These are phyloP conservation scores for Chlorella sp. DNA, from an alignment of 139 green algal genomes.

Conservation along the genomic window DNA sequence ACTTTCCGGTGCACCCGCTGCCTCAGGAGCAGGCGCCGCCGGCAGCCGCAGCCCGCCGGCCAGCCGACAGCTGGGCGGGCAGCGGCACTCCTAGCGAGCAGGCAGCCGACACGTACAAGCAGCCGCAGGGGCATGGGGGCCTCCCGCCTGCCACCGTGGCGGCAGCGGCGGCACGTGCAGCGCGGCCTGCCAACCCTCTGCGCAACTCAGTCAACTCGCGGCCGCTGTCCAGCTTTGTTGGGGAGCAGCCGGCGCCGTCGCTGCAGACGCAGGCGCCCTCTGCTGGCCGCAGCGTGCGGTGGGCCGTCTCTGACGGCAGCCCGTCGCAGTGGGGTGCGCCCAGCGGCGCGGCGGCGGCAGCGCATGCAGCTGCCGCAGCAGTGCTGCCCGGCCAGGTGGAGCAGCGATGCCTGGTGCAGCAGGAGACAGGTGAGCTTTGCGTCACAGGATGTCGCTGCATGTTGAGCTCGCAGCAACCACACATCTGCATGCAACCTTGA, in stretches of 20 bases:
- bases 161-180: neutral
- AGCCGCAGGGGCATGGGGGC: neutral
- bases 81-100: neutral
- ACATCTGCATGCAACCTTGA: no score
- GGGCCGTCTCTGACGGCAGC: neutral
- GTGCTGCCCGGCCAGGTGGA: neutral
- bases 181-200: neutral
- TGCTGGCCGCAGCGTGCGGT: neutral
- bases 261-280: slow-evolving; percentile 16
- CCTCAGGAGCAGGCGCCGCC: neutral
- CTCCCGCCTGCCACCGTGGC: neutral
- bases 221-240: slow-evolving; percentile 3
- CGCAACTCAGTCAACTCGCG: slow-evolving; percentile 4
- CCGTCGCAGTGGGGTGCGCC: neutral
- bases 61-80: neutral
- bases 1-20: neutral
- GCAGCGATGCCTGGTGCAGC: neutral
- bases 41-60: neutral
- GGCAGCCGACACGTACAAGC: neutral
- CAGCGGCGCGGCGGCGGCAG: neutral
- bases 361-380: neutral
- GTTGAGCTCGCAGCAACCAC: no score
- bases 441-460: no score
- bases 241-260: neutral
- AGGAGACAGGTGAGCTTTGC: neutral